Conservation (phyloP, 2,329 filamentous ascomycete genomes). For the Aotearoamyces nothofagi region DNA sequence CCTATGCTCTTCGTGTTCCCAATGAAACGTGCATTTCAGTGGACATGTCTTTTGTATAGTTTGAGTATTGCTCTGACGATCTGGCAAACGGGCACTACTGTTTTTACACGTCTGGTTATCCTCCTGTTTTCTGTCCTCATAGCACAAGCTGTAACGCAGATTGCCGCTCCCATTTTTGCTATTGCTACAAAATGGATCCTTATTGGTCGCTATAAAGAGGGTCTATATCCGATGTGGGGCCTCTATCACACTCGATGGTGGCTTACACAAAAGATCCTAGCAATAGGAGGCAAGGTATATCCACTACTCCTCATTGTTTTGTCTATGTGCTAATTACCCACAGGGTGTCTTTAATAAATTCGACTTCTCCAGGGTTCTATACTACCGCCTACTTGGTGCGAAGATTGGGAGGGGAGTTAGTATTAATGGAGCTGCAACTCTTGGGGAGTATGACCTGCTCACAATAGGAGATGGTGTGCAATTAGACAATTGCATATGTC, state of each 20-base stretch:
- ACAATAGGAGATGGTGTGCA: conserved; percentile 33
- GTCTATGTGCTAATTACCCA: conserved; percentile 1
- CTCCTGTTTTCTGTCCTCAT: conserved; percentile 29
- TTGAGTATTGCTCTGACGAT: conserved; percentile 24
- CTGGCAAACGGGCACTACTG: conserved; percentile 23
- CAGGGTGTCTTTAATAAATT: conserved; percentile 27
- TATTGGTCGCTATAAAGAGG: conserved; percentile 35
- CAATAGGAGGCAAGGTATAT: conserved; percentile 26
- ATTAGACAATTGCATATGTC: conserved; percentile 30
- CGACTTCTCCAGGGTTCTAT: conserved; percentile 25
- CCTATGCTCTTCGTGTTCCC: conserved; percentile 35
- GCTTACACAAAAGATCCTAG: conserved; percentile 36
- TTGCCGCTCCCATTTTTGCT: conserved; percentile 28
- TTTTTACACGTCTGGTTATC: conserved; percentile 31
- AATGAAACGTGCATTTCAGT: conserved; percentile 32
- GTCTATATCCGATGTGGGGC: conserved; percentile 44
- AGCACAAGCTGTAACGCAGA: conserved; percentile 23
- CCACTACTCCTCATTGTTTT: not conserved
- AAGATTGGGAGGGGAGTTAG: conserved; percentile 35
- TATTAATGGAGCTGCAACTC: conserved; percentile 24
- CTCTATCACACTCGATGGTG: conserved; percentile 42
- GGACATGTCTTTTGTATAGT: conserved; percentile 34
- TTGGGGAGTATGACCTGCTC: conserved; percentile 43
- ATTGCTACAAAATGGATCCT: conserved; percentile 38
- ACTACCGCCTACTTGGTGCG: conserved; percentile 35